phyloP scores from a whole-genome alignment of 352 stramenopile species.

The Blastocystis sp. region DNA sequence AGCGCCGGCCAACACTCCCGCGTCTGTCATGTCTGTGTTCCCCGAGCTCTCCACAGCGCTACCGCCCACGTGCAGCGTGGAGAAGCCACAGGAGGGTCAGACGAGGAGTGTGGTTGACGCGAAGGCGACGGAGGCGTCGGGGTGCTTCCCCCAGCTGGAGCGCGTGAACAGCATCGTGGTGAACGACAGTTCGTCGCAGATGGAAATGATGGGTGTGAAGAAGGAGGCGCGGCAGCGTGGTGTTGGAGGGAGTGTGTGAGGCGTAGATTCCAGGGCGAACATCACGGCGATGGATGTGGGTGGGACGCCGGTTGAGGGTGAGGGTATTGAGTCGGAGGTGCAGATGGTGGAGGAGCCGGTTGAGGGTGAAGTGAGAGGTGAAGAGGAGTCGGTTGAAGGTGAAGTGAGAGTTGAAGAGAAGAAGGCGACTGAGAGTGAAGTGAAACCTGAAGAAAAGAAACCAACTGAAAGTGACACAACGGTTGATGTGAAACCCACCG shows the following conservation, averaged over 20 bases:
- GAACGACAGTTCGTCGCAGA: background rate
- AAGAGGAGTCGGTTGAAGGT: background rate
- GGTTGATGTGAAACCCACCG: background rate
- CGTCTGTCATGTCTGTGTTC: no score
- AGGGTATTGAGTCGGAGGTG: background rate
- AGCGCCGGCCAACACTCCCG: background rate
- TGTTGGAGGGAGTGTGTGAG: background rate
- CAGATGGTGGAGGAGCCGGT: background rate
- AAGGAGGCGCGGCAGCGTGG: background rate
- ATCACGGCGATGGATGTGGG: conserved; percentile 8
- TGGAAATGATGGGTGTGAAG: conserved; percentile 26
- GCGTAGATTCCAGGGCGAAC: conserved; percentile 26
- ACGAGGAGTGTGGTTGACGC: no score
- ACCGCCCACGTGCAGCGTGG: background rate
- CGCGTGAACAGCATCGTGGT: background rate
- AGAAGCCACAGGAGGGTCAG: no score
- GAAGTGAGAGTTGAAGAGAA: background rate
- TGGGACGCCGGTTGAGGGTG: background rate
- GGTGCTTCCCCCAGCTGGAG: background rate
- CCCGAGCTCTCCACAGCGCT: background rate
- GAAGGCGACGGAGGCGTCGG: no score
- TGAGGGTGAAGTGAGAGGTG: background rate
- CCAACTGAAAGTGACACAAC: background rate
- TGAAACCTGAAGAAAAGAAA: background rate
- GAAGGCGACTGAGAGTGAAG: background rate